A percentile compares a stretch with the other conserved stretches of the same genome.
These are phyloP conservation scores for Platanthera zijinensis DNA, from an alignment of 106 monocot species.

Conservation along the genomic window DNA sequence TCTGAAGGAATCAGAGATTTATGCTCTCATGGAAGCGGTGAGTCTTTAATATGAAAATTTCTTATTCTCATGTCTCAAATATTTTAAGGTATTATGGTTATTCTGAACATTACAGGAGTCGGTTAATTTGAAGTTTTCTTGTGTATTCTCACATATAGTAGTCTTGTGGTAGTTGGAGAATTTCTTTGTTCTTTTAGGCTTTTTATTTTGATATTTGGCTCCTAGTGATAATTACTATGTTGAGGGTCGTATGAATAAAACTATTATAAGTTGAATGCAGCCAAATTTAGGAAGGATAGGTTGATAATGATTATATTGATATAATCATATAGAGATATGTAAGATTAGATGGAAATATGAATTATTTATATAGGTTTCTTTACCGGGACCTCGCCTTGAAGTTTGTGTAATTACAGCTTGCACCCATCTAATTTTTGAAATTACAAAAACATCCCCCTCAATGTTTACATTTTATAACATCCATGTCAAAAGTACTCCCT, in stretches of 20 bases:
- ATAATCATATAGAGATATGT: too few species aligned
- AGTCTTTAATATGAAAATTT: conserved; percentile 4
- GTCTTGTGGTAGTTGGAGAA: neutral
- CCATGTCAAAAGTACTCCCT: too few species aligned
- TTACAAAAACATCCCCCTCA: too few species aligned
- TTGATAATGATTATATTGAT: neutral
- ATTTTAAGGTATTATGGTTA: neutral
- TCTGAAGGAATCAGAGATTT: conserved; percentile 22
- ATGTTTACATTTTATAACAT: too few species aligned
- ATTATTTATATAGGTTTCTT: too few species aligned
- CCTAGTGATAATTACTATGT: too few species aligned
- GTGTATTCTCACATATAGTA: neutral
- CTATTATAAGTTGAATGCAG: neutral
- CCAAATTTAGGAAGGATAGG: neutral
- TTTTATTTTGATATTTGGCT: too few species aligned
- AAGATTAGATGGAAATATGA: too few species aligned
- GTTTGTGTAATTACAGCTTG: too few species aligned
- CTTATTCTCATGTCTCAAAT: neutral
- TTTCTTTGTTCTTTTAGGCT: too few species aligned
- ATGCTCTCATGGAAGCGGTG: conserved; percentile 25
- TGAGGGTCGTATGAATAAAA: neutral
- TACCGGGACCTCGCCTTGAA: too few species aligned
- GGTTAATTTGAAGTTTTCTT: neutral
- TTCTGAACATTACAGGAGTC: neutral
- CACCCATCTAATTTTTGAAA: too few species aligned